Base-by-base conservation (phyloP, 1,139 yeast species). In the Blastobotrys elegans region DNA sequence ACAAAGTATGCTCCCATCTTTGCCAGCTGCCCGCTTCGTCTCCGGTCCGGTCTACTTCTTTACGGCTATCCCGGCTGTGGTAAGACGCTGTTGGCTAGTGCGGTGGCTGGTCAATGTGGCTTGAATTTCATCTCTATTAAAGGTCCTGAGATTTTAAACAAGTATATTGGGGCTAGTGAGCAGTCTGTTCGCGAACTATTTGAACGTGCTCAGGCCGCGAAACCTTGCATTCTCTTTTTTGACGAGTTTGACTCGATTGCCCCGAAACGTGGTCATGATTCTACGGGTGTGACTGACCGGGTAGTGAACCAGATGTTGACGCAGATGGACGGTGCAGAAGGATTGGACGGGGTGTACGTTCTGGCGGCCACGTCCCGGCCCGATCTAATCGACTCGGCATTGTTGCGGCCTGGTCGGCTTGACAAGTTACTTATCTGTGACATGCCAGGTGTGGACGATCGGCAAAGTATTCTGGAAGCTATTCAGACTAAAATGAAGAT, bases 281-380 rank as follows among this genome's bases (percentile, higher is more conserved):
- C 96, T 2, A 90, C 98, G 0, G 98, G 97, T 52, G 98, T 92
- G 4, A 92, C 98, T 1, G 98, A 92, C 64, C 77, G 98, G 60
- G 97, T 92, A 36, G 98, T 92, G 35, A 94, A 94, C 66, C 98
- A 92, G 64, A 79, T 92, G 82, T 77, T 92, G 60, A 92, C 98
- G 0, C 97, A 94, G 64, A 89, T 92, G 96, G 99, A 92, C 67
- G 99, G 99, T 69, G 97, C 97, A 1, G 98, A 92, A 65, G 97
- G 97, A 0, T 71, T 90, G 32, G 97, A 90, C 60, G 97, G 97
- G 0, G 98, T 94, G 2, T 92, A 92, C 61, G 96, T 94, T 0
- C 72, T 92, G 29, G 98, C 97, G 0, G 98, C 98, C 0, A 94
- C 98, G 0, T 82, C 92, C 59, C 75, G 98, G 58, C 97, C 97